Base-by-base conservation (phyloP, 257 asterid genomes). In the Solanum chmielewskii region DNA sequence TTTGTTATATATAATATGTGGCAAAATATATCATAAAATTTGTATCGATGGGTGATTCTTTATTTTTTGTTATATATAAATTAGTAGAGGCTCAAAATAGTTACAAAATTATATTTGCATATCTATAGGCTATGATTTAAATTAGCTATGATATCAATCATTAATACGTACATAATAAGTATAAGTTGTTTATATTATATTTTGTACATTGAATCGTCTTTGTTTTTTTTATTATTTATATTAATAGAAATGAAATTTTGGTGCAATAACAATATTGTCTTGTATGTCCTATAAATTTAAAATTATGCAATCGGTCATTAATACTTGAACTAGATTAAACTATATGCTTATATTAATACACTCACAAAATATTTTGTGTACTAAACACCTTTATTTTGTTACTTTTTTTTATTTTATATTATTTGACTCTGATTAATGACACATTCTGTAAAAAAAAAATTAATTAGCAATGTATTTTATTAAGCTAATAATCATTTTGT, bases 291-390 rank as follows among this genome's bases (percentile, higher is more conserved):
- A 64, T 64, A 11, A 5, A 5, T 66, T 66, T 12, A 2, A 11
- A 66, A 12, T 3, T 2, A 0, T 12, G 2, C 15, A 12, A 7
- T 27, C 5, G 0, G 0, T 11, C 9, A 27, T 7, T 11, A 1
- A 27, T 12, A 27, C 4, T n/a, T 66, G 10, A 13, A 66, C 15
- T 3, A 12, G 9, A 12, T 9, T 66, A 25, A 12, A 12, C 0
- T 66, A 16, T 15, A 66, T 66, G 37, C 1, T 29, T 66, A 1
- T 66, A 66, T 25, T 66, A 18, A 66, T 29, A 66, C 73, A 49
- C 59, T 47, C 3, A 49, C 21, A 49, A 49, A 14, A 15, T 49
- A 49, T 39, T 39, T 39, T 39, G 42, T 39, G 7, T 7, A 49
- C 21, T 49, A 49, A 49, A 7, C 59, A 49, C 7, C 18, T 60